phyloP scores from a whole-genome alignment of 805 yeast genomes.

The Metschnikowia proteae region DNA sequence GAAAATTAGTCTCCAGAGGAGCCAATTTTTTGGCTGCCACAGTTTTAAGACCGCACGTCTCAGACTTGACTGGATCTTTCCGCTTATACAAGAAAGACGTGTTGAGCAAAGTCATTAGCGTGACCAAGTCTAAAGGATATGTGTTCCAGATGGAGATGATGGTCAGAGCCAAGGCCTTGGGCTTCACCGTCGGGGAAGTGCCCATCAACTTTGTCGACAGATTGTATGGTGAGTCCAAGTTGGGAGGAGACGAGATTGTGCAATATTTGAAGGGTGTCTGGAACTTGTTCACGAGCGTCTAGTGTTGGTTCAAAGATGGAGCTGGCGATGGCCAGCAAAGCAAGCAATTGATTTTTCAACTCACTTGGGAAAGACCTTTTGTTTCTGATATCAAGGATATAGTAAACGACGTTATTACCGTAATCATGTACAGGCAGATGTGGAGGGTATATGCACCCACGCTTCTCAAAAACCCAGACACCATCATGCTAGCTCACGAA shows the following conservation, averaged over 20 bases:
- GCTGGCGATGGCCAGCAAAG: neutral
- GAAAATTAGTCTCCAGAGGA: slow-evolving; percentile 73
- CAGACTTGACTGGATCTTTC: slow-evolving; percentile 75
- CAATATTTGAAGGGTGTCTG: slow-evolving; percentile 76
- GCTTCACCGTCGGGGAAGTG: slow-evolving; percentile 72
- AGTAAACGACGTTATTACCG: neutral
- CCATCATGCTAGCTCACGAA: neutral
- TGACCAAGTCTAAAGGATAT: slow-evolving; percentile 71
- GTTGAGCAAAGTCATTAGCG: slow-evolving; percentile 60
- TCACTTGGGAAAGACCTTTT: neutral
- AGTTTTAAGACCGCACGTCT: slow-evolving; percentile 65
- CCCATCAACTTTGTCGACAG: slow-evolving; percentile 78
- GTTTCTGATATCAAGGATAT: neutral
- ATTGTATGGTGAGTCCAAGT: slow-evolving; percentile 71
- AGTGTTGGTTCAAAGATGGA: neutral
- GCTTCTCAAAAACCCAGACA: neutral
- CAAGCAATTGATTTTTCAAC: neutral
- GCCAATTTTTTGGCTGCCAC: slow-evolving; percentile 76
- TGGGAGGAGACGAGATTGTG: slow-evolving; percentile 78
- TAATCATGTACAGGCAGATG: neutral
- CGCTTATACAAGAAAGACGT: slow-evolving; percentile 70
- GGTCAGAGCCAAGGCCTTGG: slow-evolving; percentile 74
- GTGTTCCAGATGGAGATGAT: slow-evolving; percentile 89
- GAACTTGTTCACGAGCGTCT: slow-evolving; percentile 61
- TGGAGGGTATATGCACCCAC: neutral